Evolutionary conservation across 495 filamentous ascomycete species (phyloP), one percentile per base, ranked within the genome.

Genomic region (Neurospora sp.): DNA sequence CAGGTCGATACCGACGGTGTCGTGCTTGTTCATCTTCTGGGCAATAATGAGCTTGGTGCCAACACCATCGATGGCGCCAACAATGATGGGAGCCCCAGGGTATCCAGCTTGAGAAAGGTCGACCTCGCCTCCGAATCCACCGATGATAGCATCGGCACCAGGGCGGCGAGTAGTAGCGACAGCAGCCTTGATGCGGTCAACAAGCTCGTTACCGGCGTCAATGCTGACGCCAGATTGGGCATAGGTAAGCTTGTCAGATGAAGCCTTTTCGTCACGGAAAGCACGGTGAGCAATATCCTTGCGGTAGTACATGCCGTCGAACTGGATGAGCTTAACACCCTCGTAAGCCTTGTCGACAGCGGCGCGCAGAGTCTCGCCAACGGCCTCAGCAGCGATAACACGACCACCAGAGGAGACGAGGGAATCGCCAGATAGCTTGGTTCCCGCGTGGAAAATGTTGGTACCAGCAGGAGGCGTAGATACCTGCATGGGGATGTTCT

Each of bases 41-140:
- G 96, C 96, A 76, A 98, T 92, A 84, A 94, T 95, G 74, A 98
- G 90, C 84, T 98, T 98, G 39, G 96, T 99, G 48, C 96, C 96
- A 20, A 99, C 93, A 71, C 96, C 96, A 80, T 99, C 96, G 74
- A 97, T 98, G 53, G 92, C 94, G 53, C 91, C 91, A 40, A 98
- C 92, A 53, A 98, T 83, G 38, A 92, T 91, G 2, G 96, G 94
- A 0, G 91, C 87, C 69, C 87, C 82, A 6, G 86, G 83, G 82
- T 93, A 97, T 65, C 92, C 90, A 40, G 94, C 94, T 40, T 87
- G 88, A 9, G 88, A 82, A 9, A 98, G 88, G 78, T 96, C 91
- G 73, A 98, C 91, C 75, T 92, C 88, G 41, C 96, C 96, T 37
- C 96, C 96, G 74, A 99, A 99, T 3, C 96, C 96, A 72, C 96